phyloP scores from a whole-genome alignment of 441 rosid genomes.

The Metrosideros polymorpha region DNA sequence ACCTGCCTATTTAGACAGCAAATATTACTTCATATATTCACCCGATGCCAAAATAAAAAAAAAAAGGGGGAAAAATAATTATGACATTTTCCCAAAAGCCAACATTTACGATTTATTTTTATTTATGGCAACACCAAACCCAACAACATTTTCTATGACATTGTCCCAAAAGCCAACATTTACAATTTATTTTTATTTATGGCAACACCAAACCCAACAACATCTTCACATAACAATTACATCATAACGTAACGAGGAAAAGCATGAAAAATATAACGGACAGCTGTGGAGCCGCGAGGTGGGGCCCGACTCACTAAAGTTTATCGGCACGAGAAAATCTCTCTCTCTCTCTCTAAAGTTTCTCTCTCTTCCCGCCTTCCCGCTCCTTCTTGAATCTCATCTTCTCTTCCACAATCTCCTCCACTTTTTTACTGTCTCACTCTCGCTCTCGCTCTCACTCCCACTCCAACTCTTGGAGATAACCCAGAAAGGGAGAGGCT shows the following conservation, averaged over 20 bases:
- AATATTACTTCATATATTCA: background rate
- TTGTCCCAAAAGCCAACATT: background rate
- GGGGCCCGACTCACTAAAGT: background rate
- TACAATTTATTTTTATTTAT: background rate
- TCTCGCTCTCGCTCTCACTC: background rate
- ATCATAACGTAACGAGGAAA: background rate
- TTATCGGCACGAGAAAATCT: background rate
- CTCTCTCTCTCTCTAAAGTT: background rate
- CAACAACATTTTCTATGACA: background rate
- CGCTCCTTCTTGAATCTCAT: background rate
- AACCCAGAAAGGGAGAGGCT: background rate
- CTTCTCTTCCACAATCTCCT: background rate
- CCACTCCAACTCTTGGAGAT: background rate
- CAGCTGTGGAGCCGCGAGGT: background rate
- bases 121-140: background rate
- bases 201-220: background rate
- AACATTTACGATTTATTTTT: background rate
- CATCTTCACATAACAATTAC: background rate
- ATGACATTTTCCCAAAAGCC: background rate
- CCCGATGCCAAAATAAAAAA: background rate
- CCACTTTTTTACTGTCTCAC: background rate
- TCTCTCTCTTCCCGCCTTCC: background rate
- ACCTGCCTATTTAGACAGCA: background rate
- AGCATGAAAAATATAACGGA: background rate
- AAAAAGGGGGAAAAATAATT: background rate